Percentiles rank a stretch among this genome's conserved stretches.
Evolutionary conservation across 176 grass and related monocot species (phyloP).

Genomic region (Panicum miliaceum): DNA sequence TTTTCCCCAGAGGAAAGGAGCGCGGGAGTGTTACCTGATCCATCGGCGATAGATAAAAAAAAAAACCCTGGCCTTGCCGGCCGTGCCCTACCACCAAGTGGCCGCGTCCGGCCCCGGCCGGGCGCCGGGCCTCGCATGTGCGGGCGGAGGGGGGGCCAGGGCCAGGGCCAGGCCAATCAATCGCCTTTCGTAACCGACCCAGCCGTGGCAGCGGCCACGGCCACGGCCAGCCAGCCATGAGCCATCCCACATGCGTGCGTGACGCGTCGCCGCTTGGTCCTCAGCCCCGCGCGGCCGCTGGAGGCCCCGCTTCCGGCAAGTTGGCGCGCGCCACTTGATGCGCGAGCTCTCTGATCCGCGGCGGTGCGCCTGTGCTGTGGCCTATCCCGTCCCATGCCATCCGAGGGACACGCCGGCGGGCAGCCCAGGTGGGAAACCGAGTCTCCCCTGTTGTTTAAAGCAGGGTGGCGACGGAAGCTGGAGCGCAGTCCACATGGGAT

Average conservation of each 20-base stretch:
- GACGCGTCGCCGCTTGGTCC: conserved; percentile 19
- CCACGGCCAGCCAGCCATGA: background rate
- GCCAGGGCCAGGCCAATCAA: conserved; percentile 29
- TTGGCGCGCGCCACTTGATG: conserved; percentile 30
- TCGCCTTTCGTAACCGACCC: conserved; percentile 35
- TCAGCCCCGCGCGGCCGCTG: background rate
- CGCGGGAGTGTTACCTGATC: background rate
- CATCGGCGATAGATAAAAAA: background rate
- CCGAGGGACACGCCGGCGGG: conserved; percentile 14
- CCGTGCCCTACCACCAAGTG: conserved; percentile 25
- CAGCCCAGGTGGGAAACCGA: background rate
- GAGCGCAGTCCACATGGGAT: conserved; percentile 2
- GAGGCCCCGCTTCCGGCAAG: background rate
- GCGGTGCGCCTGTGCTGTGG: background rate
- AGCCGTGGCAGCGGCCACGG: conserved; percentile 16
- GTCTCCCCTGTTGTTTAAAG: background rate
- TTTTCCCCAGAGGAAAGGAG: background rate
- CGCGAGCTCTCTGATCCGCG: background rate
- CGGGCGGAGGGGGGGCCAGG: background rate
- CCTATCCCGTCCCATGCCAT: background rate
- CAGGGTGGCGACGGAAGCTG: background rate
- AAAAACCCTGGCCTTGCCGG: background rate
- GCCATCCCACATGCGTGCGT: conserved; percentile 46
- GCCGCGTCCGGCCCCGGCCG: background rate
- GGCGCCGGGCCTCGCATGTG: conserved; percentile 19